Conservation (phyloP, 1,284 basidiomycete species). For the Pterulicium gracile region DNA sequence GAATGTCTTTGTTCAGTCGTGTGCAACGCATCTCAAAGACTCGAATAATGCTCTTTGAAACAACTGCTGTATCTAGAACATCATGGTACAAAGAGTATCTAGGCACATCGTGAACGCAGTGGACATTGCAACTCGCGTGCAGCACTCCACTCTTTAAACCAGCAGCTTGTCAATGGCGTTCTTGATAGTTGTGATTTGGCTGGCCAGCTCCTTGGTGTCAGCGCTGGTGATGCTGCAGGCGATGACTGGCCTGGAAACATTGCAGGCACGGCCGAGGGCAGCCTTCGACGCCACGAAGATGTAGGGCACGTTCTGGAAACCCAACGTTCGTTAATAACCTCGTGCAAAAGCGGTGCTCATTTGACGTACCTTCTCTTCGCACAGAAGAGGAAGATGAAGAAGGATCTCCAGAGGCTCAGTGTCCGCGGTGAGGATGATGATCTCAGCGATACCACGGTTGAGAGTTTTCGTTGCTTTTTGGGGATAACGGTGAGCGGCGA, state of each 20-base stretch:
- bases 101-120: too few species aligned
- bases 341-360: neutral
- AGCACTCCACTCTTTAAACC: too few species aligned
- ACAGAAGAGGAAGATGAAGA: constrained; percentile 92
- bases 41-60: too few species aligned
- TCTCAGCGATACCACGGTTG: constrained; percentile 97
- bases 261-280: constrained; percentile 92
- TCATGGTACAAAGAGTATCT: too few species aligned
- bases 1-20: too few species aligned
- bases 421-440: constrained; percentile 96
- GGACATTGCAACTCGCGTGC: too few species aligned
- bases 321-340: constrained; percentile 5
- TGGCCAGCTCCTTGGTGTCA: constrained; percentile 86
- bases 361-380: constrained; percentile 85
- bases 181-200: constrained; percentile 89
- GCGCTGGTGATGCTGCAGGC: constrained; percentile 93
- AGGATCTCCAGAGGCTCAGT: constrained; percentile 98
- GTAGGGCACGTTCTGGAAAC: constrained; percentile 82
- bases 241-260: constrained; percentile 93
- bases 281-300: constrained; percentile 93
- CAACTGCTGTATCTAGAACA: too few species aligned
- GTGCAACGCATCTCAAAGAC: too few species aligned
- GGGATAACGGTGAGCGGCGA: constrained; percentile 2
- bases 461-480: constrained; percentile 85
- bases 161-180: constrained; percentile 72